Percentiles rank a stretch among this genome's conserved stretches.
Evolutionary conservation across 371 early-diverging fungal species (phyloP).

Genomic region (Conidiobolus incongruus): DNA sequence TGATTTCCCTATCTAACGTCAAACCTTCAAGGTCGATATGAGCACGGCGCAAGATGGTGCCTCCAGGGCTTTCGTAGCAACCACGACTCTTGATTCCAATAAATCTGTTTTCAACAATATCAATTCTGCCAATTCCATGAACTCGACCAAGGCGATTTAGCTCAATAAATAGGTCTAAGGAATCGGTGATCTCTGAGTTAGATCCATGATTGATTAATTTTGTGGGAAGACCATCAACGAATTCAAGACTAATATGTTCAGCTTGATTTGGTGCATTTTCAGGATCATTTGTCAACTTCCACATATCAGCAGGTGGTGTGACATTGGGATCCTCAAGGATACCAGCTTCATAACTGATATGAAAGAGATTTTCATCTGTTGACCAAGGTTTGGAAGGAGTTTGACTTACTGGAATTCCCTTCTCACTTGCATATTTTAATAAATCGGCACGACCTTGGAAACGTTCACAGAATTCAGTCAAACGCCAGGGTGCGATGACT

Average conservation of each 20-base stretch:
- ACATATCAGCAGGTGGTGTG: slow-evolving; percentile 91
- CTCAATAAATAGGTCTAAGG: slow-evolving; percentile 75
- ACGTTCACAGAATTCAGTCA: slow-evolving; percentile 71
- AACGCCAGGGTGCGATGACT: slow-evolving; percentile 90
- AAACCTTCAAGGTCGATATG: slow-evolving; percentile 92
- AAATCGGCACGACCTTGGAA: slow-evolving; percentile 87
- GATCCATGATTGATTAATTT: slow-evolving; percentile 67
- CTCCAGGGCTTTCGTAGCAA: slow-evolving; percentile 96
- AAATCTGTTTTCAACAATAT: slow-evolving; percentile 95
- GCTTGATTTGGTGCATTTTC: slow-evolving; percentile 89
- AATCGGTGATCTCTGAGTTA: slow-evolving; percentile 32
- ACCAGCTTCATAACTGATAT: slow-evolving; percentile 94
- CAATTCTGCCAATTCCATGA: slow-evolving; percentile 92
- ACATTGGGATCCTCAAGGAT: slow-evolving; percentile 84
- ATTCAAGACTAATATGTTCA: slow-evolving; percentile 76
- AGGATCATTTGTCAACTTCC: slow-evolving; percentile 88
- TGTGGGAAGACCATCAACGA: slow-evolving; percentile 69
- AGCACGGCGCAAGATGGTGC: slow-evolving; percentile 80
- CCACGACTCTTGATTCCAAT: slow-evolving; percentile 96
- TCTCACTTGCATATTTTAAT: slow-evolving; percentile 73
- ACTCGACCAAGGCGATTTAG: slow-evolving; percentile 85
- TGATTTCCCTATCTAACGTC: slow-evolving; percentile 83
- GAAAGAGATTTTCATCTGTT: slow-evolving; percentile 96
- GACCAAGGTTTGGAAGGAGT: slow-evolving; percentile 94
- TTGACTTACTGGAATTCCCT: slow-evolving; percentile 84